Evolutionary conservation across 345 rosid species (phyloP).

Genomic region (Brassica incana): DNA sequence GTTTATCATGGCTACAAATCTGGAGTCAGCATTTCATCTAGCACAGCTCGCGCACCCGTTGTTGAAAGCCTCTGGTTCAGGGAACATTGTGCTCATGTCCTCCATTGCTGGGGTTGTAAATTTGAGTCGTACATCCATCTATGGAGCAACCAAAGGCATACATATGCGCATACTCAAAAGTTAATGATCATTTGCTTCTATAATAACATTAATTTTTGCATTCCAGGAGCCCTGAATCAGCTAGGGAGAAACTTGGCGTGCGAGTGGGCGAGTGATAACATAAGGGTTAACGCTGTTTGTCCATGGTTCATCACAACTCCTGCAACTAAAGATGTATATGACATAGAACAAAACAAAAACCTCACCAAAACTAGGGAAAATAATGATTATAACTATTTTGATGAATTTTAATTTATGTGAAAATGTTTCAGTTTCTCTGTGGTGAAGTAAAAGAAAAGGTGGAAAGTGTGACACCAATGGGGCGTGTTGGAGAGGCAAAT

Average conservation of each 20-base stretch:
- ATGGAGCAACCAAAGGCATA: constrained; percentile 37
- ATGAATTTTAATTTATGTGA: background rate
- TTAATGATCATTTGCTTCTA: background rate
- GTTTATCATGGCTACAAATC: constrained; percentile 57
- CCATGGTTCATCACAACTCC: constrained; percentile 30
- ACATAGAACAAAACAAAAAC: background rate
- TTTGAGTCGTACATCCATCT: constrained; percentile 6
- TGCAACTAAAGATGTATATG: constrained; percentile 14
- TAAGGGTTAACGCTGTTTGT: constrained; percentile 30
- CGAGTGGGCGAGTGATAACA: constrained; percentile 36
- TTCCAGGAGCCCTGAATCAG: constrained; percentile 35
- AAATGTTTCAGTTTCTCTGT: constrained; percentile 49
- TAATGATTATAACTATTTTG: background rate
- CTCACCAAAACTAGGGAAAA: background rate
- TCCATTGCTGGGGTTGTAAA: constrained; percentile 52
- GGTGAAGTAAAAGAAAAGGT: constrained; percentile 41
- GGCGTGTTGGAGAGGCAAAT: constrained; percentile 65
- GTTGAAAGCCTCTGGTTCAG: constrained; percentile 58
- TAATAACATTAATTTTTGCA: background rate
- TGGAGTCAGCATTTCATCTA: constrained; percentile 75
- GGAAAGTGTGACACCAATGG: constrained; percentile 56
- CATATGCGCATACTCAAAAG: background rate
- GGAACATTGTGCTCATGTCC: constrained; percentile 68
- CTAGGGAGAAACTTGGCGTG: constrained; percentile 32
- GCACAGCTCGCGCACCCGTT: constrained; percentile 72